phyloP scores from a whole-genome alignment of 2,329 filamentous ascomycete genomes.

The Ophiocordyceps sinensis region DNA sequence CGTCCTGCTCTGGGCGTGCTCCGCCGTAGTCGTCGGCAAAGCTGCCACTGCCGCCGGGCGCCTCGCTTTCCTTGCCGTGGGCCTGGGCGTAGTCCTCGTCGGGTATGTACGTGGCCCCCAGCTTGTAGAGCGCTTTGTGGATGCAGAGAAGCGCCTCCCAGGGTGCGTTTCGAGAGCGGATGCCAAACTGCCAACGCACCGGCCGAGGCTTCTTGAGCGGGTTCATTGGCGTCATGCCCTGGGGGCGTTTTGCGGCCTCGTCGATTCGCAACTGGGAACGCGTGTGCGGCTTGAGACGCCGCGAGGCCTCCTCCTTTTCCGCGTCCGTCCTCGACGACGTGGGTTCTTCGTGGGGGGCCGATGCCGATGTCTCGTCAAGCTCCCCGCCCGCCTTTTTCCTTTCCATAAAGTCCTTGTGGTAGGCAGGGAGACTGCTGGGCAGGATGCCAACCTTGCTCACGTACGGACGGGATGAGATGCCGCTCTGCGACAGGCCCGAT shows the following conservation, averaged over 20 bases:
- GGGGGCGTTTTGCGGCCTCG: slow-evolving; percentile 42
- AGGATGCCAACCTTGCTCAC: slow-evolving; percentile 83
- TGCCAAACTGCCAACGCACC: slow-evolving; percentile 96
- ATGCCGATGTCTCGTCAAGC: slow-evolving; percentile 24
- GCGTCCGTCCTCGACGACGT: slow-evolving; percentile 43
- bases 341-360: slow-evolving; percentile 32
- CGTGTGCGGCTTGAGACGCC: slow-evolving; percentile 74
- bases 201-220: slow-evolving; percentile 60
- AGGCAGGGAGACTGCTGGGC: slow-evolving; percentile 78
- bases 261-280: slow-evolving; percentile 57
- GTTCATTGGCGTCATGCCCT: slow-evolving; percentile 47
- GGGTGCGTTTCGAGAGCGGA: slow-evolving; percentile 83
- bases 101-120: slow-evolving; percentile 77
- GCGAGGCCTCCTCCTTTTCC: slow-evolving; percentile 68
- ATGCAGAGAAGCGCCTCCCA: slow-evolving; percentile 92
- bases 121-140: slow-evolving; percentile 76
- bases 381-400: slow-evolving; percentile 42
- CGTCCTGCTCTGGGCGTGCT: slow-evolving; percentile 17
- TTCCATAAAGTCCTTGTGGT: slow-evolving; percentile 84
- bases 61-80: slow-evolving; percentile 25
- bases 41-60: slow-evolving; percentile 22
- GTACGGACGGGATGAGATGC: slow-evolving; percentile 38
- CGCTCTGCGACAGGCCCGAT: slow-evolving; percentile 35
- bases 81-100: slow-evolving; percentile 43
- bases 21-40: slow-evolving; percentile 24